Conservation (phyloP, 106 monocot species). For the Phalaenopsis aphrodite region DNA sequence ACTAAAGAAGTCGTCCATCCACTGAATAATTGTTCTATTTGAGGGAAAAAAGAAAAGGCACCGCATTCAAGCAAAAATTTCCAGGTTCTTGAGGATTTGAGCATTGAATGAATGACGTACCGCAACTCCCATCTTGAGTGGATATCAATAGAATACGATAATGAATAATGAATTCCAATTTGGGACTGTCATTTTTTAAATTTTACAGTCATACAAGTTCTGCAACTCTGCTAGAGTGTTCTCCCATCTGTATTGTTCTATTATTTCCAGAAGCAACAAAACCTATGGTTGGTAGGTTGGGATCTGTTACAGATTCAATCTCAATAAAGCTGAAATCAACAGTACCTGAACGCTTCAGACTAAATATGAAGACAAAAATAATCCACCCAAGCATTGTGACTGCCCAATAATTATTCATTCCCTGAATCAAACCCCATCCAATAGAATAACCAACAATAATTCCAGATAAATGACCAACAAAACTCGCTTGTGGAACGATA, state of each 20-base stretch:
- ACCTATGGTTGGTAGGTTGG: constrained; percentile 55
- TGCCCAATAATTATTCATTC: constrained; percentile 97
- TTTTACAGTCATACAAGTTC: constrained; percentile 28
- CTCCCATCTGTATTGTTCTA: constrained; percentile 49
- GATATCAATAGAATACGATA: neutral
- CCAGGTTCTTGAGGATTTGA: neutral
- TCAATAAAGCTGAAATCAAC: constrained; percentile 70
- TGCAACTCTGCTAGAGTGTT: constrained; percentile 25
- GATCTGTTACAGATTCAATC: constrained; percentile 69
- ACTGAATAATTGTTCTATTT: too few species aligned
- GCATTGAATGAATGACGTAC: neutral
- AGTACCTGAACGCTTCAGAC: constrained; percentile 72
- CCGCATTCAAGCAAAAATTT: neutral
- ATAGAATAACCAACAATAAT: constrained; percentile 89
- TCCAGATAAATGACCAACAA: constrained; percentile 88
- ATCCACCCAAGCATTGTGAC: constrained; percentile 80
- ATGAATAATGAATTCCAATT: neutral
- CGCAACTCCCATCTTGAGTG: neutral
- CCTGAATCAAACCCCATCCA: constrained; percentile 91
- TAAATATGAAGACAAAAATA: constrained; percentile 47
- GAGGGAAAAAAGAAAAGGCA: too few species aligned
- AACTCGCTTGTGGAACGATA: constrained; percentile 95
- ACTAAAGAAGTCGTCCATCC: too few species aligned
- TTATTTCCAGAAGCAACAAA: constrained; percentile 44
- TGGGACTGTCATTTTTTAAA: neutral